Conservation (phyloP, 2,329 filamentous ascomycete genomes). For the Dryadomyces sulphureus region DNA sequence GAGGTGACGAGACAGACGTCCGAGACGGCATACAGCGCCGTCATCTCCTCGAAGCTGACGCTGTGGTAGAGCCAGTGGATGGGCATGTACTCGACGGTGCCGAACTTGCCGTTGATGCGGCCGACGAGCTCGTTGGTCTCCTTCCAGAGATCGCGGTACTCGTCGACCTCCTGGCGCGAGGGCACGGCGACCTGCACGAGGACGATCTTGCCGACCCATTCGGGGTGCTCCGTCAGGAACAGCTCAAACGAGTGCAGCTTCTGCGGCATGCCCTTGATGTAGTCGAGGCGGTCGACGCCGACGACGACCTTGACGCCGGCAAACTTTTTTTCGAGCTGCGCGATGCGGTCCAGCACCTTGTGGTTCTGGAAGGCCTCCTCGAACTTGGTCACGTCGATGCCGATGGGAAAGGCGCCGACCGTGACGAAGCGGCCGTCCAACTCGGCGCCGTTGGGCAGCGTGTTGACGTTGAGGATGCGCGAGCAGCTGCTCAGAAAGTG, state of each 20-base stretch:
- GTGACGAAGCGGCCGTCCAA: slow-evolving; percentile 80
- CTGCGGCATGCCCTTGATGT: slow-evolving; percentile 97
- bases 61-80: slow-evolving; percentile 98
- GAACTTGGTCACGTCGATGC: slow-evolving; percentile 95
- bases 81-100: slow-evolving; percentile 95
- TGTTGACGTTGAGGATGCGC: slow-evolving; percentile 66
- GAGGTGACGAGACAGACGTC: slow-evolving; percentile 88
- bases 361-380: slow-evolving; percentile 74
- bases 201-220: slow-evolving; percentile 96
- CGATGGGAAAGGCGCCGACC: slow-evolving; percentile 92
- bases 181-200: slow-evolving; percentile 93
- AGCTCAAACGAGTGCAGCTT: slow-evolving; percentile 94
- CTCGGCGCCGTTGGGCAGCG: slow-evolving; percentile 85
- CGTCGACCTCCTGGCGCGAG: slow-evolving; percentile 87
- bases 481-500: slow-evolving; percentile 95
- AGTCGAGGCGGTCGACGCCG: slow-evolving; percentile 89
- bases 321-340: slow-evolving; percentile 74
- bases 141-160: slow-evolving; percentile 90
- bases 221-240: slow-evolving; percentile 90
- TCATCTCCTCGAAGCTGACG: slow-evolving; percentile 85
- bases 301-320: slow-evolving; percentile 94
- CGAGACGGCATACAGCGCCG: slow-evolving; percentile 81
- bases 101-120: slow-evolving; percentile 92
- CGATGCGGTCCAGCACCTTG: slow-evolving; percentile 77
- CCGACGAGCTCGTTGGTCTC: slow-evolving; percentile 96